A percentile compares a stretch with the other conserved stretches of the same genome.
Conservation (phyloP, 2,329 filamentous ascomycete genomes). For the Corinectria fuckeliana region DNA sequence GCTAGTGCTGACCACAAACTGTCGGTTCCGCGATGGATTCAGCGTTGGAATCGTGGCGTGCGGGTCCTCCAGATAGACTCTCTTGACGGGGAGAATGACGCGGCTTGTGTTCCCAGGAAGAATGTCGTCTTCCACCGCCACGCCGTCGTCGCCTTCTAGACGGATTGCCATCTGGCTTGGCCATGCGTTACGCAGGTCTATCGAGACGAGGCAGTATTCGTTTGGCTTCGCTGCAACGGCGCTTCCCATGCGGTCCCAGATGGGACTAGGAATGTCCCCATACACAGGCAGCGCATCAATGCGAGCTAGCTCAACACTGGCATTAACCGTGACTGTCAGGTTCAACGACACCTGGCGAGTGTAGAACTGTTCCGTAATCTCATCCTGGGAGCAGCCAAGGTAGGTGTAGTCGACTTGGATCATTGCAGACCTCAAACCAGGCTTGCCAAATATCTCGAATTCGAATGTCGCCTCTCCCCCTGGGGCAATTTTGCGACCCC, state of each 20-base stretch:
- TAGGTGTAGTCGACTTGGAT: slow-evolving; percentile 88
- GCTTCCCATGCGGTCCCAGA: slow-evolving; percentile 60
- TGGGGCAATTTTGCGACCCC: slow-evolving; percentile 68
- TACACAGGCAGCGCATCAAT: slow-evolving; percentile 81
- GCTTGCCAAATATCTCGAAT: slow-evolving; percentile 85
- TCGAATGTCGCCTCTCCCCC: slow-evolving; percentile 74
- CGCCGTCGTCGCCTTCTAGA: slow-evolving; percentile 60
- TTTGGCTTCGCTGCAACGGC: slow-evolving; percentile 51
- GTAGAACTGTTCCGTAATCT: slow-evolving; percentile 77
- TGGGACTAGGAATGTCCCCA: slow-evolving; percentile 65
- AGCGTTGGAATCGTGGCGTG: slow-evolving; percentile 80
- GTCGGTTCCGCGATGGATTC: slow-evolving; percentile 82
- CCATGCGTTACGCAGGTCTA: slow-evolving; percentile 92
- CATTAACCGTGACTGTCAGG: slow-evolving; percentile 88
- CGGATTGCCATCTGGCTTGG: slow-evolving; percentile 76
- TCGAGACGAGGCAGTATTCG: slow-evolving; percentile 77
- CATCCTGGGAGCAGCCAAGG: slow-evolving; percentile 72
- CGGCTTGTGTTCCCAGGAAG: slow-evolving; percentile 74
- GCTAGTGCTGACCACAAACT: slow-evolving; percentile 86
- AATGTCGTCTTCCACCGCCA: slow-evolving; percentile 61
- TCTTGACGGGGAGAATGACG: slow-evolving; percentile 76
- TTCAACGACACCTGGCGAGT: slow-evolving; percentile 83
- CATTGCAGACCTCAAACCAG: slow-evolving; percentile 78
- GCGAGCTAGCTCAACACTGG: slow-evolving; percentile 81
- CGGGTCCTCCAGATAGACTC: slow-evolving; percentile 78